Evolutionary conservation across 2,329 filamentous ascomycete genomes (phyloP).

Genomic region (Leptodontidium sp.): DNA sequence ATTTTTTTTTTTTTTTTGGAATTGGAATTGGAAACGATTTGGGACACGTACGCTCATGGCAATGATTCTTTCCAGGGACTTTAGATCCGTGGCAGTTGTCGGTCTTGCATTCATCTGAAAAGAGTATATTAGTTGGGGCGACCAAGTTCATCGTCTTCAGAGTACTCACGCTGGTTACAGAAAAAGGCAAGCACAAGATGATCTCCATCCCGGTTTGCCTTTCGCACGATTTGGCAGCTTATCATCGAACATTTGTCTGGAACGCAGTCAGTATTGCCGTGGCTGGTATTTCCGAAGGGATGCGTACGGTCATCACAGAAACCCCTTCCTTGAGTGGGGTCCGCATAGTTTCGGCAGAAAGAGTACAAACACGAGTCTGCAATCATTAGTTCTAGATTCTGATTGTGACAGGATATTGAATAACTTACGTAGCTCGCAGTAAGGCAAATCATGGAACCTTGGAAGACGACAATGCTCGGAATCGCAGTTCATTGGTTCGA

Average conservation of each 20-base stretch:
- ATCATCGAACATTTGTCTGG: background rate
- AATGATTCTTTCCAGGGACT: background rate
- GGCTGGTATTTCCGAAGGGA: background rate
- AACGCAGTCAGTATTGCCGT: background rate
- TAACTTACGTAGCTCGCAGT: background rate
- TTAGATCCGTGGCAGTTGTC: background rate
- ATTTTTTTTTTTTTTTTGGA: background rate
- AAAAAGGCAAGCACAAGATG: background rate
- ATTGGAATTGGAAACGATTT: too few relatives aligned
- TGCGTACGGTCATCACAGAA: constrained; percentile 8
- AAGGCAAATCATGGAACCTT: too few relatives aligned
- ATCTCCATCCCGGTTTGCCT: background rate
- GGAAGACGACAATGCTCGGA: too few relatives aligned
- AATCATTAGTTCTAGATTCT: background rate
- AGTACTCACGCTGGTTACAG: background rate
- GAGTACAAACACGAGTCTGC: background rate
- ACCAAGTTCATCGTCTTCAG: background rate
- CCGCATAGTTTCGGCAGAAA: background rate
- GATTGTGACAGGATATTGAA: background rate
- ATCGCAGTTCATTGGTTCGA: too few relatives aligned
- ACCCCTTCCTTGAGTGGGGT: background rate
- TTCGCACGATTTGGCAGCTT: background rate
- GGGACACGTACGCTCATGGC: background rate
- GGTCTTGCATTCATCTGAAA: constrained; percentile 2
- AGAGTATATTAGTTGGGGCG: background rate